phyloP scores from a whole-genome alignment of 2,329 filamentous ascomycete species.

The Penicillium decumbens region DNA sequence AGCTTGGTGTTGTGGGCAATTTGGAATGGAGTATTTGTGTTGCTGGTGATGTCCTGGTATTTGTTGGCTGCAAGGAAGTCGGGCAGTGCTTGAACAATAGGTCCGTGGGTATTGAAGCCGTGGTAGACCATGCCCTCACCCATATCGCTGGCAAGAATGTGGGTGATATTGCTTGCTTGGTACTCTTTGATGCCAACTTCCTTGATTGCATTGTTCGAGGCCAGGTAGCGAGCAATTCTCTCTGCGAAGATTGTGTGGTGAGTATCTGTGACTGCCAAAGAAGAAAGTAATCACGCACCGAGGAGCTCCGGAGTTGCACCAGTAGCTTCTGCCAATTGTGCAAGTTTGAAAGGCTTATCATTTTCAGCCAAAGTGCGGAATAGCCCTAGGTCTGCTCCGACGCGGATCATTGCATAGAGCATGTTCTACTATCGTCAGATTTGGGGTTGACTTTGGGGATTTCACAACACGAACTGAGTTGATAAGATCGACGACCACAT shows the following conservation, averaged over 20 bases:
- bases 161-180: constrained; percentile 10
- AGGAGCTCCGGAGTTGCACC: constrained; percentile 9
- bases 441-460: no score
- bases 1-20: constrained; percentile 29
- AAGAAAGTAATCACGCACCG: background rate
- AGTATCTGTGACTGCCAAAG: background rate
- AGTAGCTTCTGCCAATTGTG: constrained; percentile 4
- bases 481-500: constrained; percentile 14
- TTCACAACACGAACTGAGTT: constrained; percentile 13
- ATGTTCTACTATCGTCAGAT: constrained; percentile 12
- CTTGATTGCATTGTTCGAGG: constrained; percentile 15
- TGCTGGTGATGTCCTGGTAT: constrained; percentile 26
- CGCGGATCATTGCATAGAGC: constrained; percentile 12
- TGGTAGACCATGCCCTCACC: constrained; percentile 15
- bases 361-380: constrained; percentile 10
- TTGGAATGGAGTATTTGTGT: constrained; percentile 27
- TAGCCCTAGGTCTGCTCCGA: constrained; percentile 16
- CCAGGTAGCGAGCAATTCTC: constrained; percentile 27
- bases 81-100: constrained; percentile 19
- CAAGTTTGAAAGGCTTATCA: constrained; percentile 5
- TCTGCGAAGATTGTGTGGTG: constrained; percentile 5
- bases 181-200: constrained; percentile 16
- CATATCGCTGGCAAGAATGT: constrained; percentile 9
- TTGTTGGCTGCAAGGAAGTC: constrained; percentile 13
- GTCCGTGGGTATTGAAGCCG: constrained; percentile 16